These are phyloP conservation scores for Geosmithia putterillii DNA, from an alignment of 2,329 filamentous ascomycete species.

Conservation along the genomic window DNA sequence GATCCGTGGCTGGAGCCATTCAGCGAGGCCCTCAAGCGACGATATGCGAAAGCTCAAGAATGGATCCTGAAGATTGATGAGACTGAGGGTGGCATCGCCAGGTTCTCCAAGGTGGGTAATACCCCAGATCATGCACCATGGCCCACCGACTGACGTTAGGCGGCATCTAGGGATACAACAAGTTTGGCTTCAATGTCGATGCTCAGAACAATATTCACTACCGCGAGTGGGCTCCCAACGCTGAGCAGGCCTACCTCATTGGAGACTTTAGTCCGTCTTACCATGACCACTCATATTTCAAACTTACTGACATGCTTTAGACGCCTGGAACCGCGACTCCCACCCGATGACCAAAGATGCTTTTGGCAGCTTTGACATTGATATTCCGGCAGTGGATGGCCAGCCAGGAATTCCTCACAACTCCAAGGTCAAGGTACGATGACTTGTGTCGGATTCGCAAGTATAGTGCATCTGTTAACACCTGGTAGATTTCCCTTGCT, in stretches of 20 bases:
- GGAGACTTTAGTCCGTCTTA: slow-evolving; percentile 76
- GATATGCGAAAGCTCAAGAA: slow-evolving; percentile 67
- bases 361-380: slow-evolving; percentile 81
- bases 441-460: no score
- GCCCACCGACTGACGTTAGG: neutral
- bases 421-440: slow-evolving; percentile 80
- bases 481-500: slow-evolving; percentile 63
- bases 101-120: slow-evolving; percentile 65
- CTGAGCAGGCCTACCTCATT: slow-evolving; percentile 69
- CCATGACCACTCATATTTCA: neutral
- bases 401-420: slow-evolving; percentile 77
- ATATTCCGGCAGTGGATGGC: slow-evolving; percentile 60
- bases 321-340: slow-evolving; percentile 74
- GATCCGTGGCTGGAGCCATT: slow-evolving; percentile 89
- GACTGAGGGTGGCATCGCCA: slow-evolving; percentile 77
- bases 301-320: slow-evolving; percentile 24
- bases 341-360: slow-evolving; percentile 79
- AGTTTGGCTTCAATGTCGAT: slow-evolving; percentile 73
- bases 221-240: slow-evolving; percentile 93
- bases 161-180: slow-evolving; percentile 61
- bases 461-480: neutral
- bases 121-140: neutral
- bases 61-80: slow-evolving; percentile 81
- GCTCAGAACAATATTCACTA: slow-evolving; percentile 78
- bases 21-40: slow-evolving; percentile 59